Conservation (phyloP, 371 early-diverging fungal genomes). For the Mucor piriformis region DNA sequence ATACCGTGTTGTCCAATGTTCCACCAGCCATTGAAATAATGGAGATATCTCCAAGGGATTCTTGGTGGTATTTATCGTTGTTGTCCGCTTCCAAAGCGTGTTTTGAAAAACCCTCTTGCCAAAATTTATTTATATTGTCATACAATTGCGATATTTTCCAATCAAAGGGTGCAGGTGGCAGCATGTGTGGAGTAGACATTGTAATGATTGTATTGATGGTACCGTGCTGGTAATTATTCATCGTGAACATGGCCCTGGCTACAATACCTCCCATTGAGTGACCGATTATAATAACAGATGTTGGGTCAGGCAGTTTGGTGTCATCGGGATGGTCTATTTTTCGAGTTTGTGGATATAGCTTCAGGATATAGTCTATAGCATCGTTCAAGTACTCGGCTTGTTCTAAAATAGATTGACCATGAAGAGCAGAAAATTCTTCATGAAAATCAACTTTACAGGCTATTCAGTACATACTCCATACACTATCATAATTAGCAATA, state of each 20-base stretch:
- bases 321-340: constrained; percentile 15
- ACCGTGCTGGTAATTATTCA: constrained; percentile 74
- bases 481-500: constrained; percentile 2
- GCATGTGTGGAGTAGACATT: constrained; percentile 86
- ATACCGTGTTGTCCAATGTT: constrained; percentile 82
- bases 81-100: constrained; percentile 7
- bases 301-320: constrained; percentile 50
- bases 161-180: constrained; percentile 85
- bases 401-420: constrained; percentile 75
- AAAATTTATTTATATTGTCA: constrained; percentile 69
- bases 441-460: constrained; percentile 75
- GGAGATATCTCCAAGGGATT: constrained; percentile 58
- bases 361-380: constrained; percentile 82
- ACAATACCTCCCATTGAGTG: constrained; percentile 98
- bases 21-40: constrained; percentile 93
- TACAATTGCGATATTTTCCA: constrained; percentile 79
- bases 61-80: constrained; percentile 19
- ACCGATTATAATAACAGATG: constrained; percentile 85
- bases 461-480: background rate
- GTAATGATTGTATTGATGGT: constrained; percentile 88
- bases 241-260: constrained; percentile 78
- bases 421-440: constrained; percentile 92
- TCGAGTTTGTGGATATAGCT: constrained; percentile 62
- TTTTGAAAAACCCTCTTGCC: constrained; percentile 63
- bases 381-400: constrained; percentile 89